Conservation (phyloP, 306 rosid species). For the Vachellia pachyceras region DNA sequence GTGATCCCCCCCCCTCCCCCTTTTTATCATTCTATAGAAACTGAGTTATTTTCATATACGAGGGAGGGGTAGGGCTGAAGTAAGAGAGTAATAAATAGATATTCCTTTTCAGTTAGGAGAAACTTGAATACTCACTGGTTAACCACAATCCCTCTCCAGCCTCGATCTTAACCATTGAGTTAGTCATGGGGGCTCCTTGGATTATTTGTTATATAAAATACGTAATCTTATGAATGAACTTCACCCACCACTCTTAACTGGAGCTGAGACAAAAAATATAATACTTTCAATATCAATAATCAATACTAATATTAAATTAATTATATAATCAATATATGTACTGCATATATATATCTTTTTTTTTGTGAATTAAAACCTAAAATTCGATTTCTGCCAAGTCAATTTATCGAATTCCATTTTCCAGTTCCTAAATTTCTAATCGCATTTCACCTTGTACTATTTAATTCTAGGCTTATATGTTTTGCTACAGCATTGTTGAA, state of each 20-base stretch:
- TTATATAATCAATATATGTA: neutral
- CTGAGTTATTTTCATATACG: no score
- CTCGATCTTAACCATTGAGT: neutral
- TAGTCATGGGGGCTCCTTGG: neutral
- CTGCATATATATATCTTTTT: neutral
- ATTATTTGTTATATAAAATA: neutral
- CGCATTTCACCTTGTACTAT: neutral
- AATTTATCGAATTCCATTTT: neutral
- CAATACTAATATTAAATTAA: no score
- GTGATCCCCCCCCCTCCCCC: neutral
- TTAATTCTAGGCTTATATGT: neutral
- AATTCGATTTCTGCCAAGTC: neutral
- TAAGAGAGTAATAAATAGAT: no score
- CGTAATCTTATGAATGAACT: neutral
- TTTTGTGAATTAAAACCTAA: neutral
- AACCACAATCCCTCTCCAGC: neutral
- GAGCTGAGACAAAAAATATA: neutral
- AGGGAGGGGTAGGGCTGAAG: no score
- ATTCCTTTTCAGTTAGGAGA: neutral
- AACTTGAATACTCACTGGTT: neutral
- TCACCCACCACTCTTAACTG: neutral
- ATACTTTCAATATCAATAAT: neutral
- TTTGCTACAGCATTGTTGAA: neutral
- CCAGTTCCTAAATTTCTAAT: neutral
- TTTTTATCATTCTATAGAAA: no score